phyloP scores from a whole-genome alignment of 2,329 filamentous ascomycete species.

The Fusarium algeriense region DNA sequence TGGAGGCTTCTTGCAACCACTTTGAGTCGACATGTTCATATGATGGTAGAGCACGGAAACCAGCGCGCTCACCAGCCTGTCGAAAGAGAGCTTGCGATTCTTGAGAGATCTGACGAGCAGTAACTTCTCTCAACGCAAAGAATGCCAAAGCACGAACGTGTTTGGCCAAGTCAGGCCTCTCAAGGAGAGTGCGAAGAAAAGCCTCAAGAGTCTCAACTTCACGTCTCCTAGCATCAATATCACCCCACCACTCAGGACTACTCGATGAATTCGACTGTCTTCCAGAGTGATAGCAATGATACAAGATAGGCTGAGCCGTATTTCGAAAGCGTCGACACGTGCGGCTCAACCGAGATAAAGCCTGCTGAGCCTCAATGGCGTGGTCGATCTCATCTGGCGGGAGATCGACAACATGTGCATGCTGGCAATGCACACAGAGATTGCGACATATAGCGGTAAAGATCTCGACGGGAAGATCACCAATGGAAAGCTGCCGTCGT shows the following conservation, averaged over 20 bases:
- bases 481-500: slow-evolving; percentile 34
- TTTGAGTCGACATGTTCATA: slow-evolving; percentile 46
- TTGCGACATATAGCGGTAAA: slow-evolving; percentile 45
- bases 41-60: slow-evolving; percentile 42
- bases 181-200: slow-evolving; percentile 43
- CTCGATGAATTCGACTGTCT: slow-evolving; percentile 28
- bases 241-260: slow-evolving; percentile 29
- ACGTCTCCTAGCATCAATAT: slow-evolving; percentile 18
- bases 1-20: slow-evolving; percentile 47
- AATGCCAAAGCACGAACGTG: slow-evolving; percentile 44
- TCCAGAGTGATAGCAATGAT: slow-evolving; percentile 45
- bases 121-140: slow-evolving; percentile 36
- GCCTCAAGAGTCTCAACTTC: slow-evolving; percentile 39
- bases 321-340: slow-evolving; percentile 43
- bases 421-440: slow-evolving; percentile 45
- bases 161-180: slow-evolving; percentile 44
- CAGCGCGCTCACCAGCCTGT: slow-evolving; percentile 44
- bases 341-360: slow-evolving; percentile 45
- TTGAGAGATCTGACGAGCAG: slow-evolving; percentile 19
- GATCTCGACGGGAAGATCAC: slow-evolving; percentile 44
- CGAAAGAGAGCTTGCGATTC: slow-evolving; percentile 44
- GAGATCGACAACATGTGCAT: slow-evolving; percentile 45
- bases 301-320: slow-evolving; percentile 43
- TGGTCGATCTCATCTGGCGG: slow-evolving; percentile 39
- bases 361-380: slow-evolving; percentile 43